phyloP scores from a whole-genome alignment of 1,284 basidiomycete species.

The Ceratobasidium sp. region DNA sequence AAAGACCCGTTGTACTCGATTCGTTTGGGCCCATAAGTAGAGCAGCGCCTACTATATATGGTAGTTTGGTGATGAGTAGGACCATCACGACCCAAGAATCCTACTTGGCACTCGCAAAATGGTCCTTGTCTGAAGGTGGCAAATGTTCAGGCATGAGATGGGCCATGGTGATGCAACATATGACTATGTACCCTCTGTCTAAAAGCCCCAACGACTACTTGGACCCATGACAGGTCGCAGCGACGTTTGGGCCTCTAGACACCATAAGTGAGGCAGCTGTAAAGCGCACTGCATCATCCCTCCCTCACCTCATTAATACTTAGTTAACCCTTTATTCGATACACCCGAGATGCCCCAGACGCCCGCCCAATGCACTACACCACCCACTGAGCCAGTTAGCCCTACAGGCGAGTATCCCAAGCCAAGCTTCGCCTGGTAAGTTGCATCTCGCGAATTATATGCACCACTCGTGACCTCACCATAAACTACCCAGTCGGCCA shows the following conservation, averaged over 20 bases:
- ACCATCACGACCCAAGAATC: conserved; percentile 2
- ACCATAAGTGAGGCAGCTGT: too few relatives aligned
- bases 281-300: too few relatives aligned
- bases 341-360: too few relatives aligned
- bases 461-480: background rate
- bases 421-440: background rate
- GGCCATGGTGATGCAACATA: too few relatives aligned
- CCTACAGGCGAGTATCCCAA: background rate
- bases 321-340: too few relatives aligned
- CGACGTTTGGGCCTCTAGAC: background rate
- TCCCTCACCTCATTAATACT: background rate
- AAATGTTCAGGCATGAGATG: too few relatives aligned
- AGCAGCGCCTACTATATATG: background rate
- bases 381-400: background rate
- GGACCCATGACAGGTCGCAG: background rate
- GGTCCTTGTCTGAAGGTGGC: background rate
- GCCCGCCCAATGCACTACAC: background rate
- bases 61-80: background rate
- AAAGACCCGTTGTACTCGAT: too few relatives aligned
- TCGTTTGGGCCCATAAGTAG: background rate
- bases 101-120: too few relatives aligned
- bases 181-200: background rate
- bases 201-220: background rate
- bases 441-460: too few relatives aligned
- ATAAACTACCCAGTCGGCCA: background rate